These are phyloP conservation scores for Celoporthe dispersa DNA, from an alignment of 2,329 filamentous ascomycete species.

Conservation along the genomic window DNA sequence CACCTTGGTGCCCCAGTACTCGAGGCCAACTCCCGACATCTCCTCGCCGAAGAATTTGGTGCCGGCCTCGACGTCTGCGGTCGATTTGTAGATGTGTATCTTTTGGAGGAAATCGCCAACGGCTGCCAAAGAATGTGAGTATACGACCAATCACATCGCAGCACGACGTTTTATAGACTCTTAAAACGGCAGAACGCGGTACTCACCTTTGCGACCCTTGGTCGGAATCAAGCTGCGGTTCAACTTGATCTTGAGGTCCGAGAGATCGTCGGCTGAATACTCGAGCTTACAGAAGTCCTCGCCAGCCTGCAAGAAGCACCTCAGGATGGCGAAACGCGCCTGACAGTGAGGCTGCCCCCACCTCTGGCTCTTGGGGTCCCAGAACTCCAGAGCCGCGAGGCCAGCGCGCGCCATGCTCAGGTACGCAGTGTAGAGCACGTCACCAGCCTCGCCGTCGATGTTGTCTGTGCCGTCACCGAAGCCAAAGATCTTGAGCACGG, in stretches of 20 bases:
- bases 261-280: conserved; percentile 73
- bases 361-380: conserved; percentile 87
- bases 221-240: conserved; percentile 87
- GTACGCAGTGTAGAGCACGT: conserved; percentile 87
- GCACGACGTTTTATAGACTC: no score
- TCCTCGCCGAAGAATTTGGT: conserved; percentile 74
- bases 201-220: conserved; percentile 70
- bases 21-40: conserved; percentile 79
- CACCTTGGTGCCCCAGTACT: conserved; percentile 83
- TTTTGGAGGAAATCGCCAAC: conserved; percentile 89
- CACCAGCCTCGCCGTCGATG: conserved; percentile 77
- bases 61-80: conserved; percentile 80
- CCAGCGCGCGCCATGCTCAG: conserved; percentile 95
- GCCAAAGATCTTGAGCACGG: conserved; percentile 87
- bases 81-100: conserved; percentile 89
- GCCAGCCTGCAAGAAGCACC: conserved; percentile 84
- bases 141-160: no score
- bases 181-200: background rate
- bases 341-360: conserved; percentile 95
- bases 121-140: conserved; percentile 47
- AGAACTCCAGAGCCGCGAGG: conserved; percentile 86
- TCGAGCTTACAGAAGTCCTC: conserved; percentile 84
- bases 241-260: conserved; percentile 79
- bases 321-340: conserved; percentile 86
- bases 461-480: conserved; percentile 78